phyloP scores from a whole-genome alignment of 805 yeast species.

The Hyphopichia homilentoma region DNA sequence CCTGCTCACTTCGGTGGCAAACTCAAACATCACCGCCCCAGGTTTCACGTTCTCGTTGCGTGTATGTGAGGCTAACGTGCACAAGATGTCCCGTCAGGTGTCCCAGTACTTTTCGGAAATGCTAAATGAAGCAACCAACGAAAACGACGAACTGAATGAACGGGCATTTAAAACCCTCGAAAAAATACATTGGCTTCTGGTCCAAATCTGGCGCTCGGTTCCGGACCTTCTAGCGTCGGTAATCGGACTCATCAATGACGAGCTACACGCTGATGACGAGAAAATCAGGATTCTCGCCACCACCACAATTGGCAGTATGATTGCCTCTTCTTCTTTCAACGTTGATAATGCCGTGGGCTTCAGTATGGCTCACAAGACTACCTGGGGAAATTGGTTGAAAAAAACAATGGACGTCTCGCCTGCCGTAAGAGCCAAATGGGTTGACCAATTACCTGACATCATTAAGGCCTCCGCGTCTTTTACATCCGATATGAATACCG shows the following conservation, averaged over 20 bases:
- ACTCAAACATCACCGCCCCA: slow-evolving; percentile 41
- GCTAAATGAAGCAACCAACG: slow-evolving; percentile 47
- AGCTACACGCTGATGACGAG: slow-evolving; percentile 67
- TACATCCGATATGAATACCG: slow-evolving; percentile 42
- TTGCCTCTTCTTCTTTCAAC: slow-evolving; percentile 32
- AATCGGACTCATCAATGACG: slow-evolving; percentile 77
- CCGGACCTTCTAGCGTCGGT: slow-evolving; percentile 74
- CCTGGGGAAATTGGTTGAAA: slow-evolving; percentile 70
- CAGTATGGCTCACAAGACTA: slow-evolving; percentile 50
- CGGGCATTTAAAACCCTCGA: slow-evolving; percentile 41
- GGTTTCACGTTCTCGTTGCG: slow-evolving; percentile 63
- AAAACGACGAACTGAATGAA: slow-evolving; percentile 17
- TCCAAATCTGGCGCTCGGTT: slow-evolving; percentile 70
- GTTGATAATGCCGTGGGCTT: slow-evolving; percentile 53
- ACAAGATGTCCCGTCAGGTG: slow-evolving; percentile 68
- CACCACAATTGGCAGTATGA: slow-evolving; percentile 64
- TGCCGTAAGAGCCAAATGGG: slow-evolving; percentile 68
- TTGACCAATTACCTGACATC: slow-evolving; percentile 49
- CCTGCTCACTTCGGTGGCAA: slow-evolving; percentile 18
- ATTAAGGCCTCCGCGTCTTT: slow-evolving; percentile 43
- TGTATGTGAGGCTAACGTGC: slow-evolving; percentile 67
- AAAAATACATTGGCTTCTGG: slow-evolving; percentile 59
- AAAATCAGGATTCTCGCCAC: slow-evolving; percentile 65
- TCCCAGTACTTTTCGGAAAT: slow-evolving; percentile 80
- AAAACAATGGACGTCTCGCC: slow-evolving; percentile 69